Percentiles rank a stretch among this genome's conserved stretches.
Conservation (phyloP, 768 basidiomycete species). For the Psilocybe sp. region DNA sequence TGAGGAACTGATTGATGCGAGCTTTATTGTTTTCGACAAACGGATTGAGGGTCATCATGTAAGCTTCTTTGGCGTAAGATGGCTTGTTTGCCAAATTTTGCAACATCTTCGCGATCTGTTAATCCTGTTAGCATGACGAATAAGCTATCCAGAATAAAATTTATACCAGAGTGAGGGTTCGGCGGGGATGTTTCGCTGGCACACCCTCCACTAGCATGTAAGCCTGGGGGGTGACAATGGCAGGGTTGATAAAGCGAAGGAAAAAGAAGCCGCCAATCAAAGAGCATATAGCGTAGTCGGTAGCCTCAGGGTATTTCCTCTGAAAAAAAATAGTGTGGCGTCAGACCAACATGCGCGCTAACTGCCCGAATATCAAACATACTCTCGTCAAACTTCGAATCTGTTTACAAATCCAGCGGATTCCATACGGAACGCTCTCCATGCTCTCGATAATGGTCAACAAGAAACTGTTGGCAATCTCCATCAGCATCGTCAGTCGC, state of each 20-base stretch:
- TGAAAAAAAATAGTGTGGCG: constrained; percentile 26
- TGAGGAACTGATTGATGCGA: constrained; percentile 95
- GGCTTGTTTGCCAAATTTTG: constrained; percentile 99
- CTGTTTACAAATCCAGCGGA: constrained; percentile 99
- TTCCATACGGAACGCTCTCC: constrained; percentile 98
- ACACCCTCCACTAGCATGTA: constrained; percentile 99
- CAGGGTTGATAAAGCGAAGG: constrained; percentile 98
- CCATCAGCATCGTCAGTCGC: constrained; percentile 97
- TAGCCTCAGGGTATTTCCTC: constrained; percentile 99
- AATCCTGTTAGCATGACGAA: not conserved
- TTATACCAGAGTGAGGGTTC: constrained; percentile 86
- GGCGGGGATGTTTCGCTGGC: constrained; percentile 94
- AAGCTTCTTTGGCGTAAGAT: constrained; percentile 94
- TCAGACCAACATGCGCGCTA: not conserved
- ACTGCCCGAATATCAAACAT: constrained; percentile 21
- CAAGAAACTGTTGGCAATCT: constrained; percentile 97
- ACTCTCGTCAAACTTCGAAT: constrained; percentile 95
- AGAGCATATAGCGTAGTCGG: constrained; percentile 97
- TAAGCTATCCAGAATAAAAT: not conserved
- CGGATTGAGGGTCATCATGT: constrained; percentile 98
- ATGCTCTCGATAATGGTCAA: constrained; percentile 97
- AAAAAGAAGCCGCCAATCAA: constrained; percentile 99
- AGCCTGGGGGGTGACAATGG: constrained; percentile 97
- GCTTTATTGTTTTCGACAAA: constrained; percentile 99
- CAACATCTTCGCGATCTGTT: constrained; percentile 97